These are phyloP conservation scores for Ustilago loliicola DNA, from an alignment of 1,284 basidiomycete species.

Conservation along the genomic window DNA sequence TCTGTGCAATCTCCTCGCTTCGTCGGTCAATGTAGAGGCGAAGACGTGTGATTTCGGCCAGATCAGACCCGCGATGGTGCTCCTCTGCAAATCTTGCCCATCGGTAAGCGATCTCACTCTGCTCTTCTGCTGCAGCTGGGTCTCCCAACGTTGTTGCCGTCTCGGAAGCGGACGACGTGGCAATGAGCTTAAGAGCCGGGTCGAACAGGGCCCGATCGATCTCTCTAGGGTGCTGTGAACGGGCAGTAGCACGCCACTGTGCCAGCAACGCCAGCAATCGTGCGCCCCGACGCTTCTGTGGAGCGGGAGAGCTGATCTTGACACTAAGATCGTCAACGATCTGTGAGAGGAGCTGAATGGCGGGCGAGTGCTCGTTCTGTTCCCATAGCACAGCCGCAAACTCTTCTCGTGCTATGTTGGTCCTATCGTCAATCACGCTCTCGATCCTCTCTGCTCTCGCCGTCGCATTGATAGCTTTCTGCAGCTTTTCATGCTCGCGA, in stretches of 20 bases:
- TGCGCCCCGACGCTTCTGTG: slow-evolving; percentile 35
- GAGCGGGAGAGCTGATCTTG: slow-evolving; percentile 9
- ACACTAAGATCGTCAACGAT: slow-evolving; percentile 44
- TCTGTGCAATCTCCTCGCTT: slow-evolving; percentile 77
- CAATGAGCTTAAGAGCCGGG: slow-evolving; percentile 73
- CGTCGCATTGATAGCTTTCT: slow-evolving; percentile 88
- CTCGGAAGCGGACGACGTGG: not conserved
- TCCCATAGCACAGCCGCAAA: slow-evolving; percentile 91
- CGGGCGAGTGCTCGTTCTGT: slow-evolving; percentile 84
- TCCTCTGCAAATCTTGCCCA: slow-evolving; percentile 90
- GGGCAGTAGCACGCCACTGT: slow-evolving; percentile 88
- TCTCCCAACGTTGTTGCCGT: not conserved
- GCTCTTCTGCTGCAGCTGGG: slow-evolving; percentile 65
- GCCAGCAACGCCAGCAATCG: slow-evolving; percentile 74
- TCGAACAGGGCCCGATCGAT: slow-evolving; percentile 81
- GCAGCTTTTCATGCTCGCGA: slow-evolving; percentile 78
- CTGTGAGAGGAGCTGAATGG: slow-evolving; percentile 80
- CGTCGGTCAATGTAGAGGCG: slow-evolving; percentile 81
- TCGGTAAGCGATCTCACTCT: slow-evolving; percentile 81
- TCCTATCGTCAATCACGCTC: slow-evolving; percentile 59
- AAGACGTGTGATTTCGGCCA: slow-evolving; percentile 80
- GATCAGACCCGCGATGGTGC: slow-evolving; percentile 81
- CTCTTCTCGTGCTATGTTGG: slow-evolving; percentile 78
- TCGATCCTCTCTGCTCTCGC: slow-evolving; percentile 79
- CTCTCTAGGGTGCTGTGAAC: slow-evolving; percentile 82